A percentile compares a stretch with the other conserved stretches of the same genome.
Conservation (phyloP, 306 rosid genomes). For the Albizia julibrissin region DNA sequence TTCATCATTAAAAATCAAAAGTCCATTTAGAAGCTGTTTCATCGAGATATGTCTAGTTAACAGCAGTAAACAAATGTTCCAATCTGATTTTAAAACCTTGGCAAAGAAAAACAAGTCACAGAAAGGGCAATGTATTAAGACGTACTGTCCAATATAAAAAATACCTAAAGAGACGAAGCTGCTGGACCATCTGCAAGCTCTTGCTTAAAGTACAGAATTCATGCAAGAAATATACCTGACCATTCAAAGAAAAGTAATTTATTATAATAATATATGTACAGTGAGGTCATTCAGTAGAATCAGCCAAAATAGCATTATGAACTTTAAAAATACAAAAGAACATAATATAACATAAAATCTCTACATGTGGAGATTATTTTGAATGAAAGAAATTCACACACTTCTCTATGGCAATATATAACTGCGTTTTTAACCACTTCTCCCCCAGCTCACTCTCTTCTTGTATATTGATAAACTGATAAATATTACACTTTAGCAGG, state of each 20-base stretch:
- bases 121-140: slow-evolving; percentile 1
- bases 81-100: not conserved
- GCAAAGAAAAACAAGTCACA: not conserved
- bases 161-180: slow-evolving; percentile 82
- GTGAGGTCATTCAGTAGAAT: not conserved
- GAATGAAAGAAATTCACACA: not conserved
- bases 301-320: slow-evolving; percentile 5
- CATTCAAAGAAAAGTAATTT: slow-evolving; percentile 20
- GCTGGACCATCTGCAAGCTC: slow-evolving; percentile 93
- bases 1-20: slow-evolving; percentile 16
- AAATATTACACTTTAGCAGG: not conserved
- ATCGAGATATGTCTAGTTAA: not conserved
- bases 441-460: slow-evolving; percentile 11
- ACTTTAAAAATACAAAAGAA: not conserved
- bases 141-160: slow-evolving; percentile 19
- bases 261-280: not conserved
- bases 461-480: not conserved
- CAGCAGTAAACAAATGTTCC: not conserved
- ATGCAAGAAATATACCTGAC: slow-evolving; percentile 79
- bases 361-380: not conserved
- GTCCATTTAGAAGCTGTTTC: not conserved
- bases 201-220: slow-evolving; percentile 89
- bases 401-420: not conserved
- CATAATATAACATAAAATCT: not conserved
- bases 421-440: slow-evolving; percentile 11